Percentiles rank a stretch among this genome's conserved stretches.
Conservation (phyloP, 2,329 filamentous ascomycete species). For the Podosphaera fusca region DNA sequence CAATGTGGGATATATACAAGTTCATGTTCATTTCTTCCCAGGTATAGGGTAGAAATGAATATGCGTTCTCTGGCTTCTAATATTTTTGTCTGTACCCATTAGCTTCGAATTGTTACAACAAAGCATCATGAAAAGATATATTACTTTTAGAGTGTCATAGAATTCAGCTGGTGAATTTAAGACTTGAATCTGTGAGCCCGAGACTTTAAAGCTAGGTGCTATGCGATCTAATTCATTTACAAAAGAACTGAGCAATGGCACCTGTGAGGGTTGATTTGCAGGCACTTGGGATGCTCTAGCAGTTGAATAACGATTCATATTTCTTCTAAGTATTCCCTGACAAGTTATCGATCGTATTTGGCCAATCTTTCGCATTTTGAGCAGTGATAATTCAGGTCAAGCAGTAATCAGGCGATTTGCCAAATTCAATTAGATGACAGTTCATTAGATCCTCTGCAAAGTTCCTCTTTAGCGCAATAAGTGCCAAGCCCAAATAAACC, state of each 20-base stretch:
- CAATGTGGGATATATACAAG: constrained; percentile 27
- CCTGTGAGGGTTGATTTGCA: constrained; percentile 21
- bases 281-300: constrained; percentile 6
- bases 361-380: neutral
- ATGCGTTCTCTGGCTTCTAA: constrained; percentile 53
- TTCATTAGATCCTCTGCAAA: neutral
- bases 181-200: constrained; percentile 58
- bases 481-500: neutral
- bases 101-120: constrained; percentile 6
- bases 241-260: constrained; percentile 28
- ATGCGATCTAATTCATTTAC: constrained; percentile 64
- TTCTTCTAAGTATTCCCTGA: neutral
- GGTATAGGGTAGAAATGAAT: constrained; percentile 90
- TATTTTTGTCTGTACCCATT: constrained; percentile 45
- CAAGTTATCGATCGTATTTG: neutral
- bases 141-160: constrained; percentile 71
- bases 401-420: no score
- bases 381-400: neutral
- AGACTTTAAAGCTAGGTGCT: constrained; percentile 72
- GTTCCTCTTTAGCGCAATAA: neutral
- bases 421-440: no score
- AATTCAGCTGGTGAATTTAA: constrained; percentile 68
- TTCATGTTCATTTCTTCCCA: constrained; percentile 80
- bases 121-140: neutral
- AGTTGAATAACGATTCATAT: neutral